Evolutionary conservation across 2,329 filamentous ascomycete genomes (phyloP), one percentile per base, ranked within the genome.

Genomic region (Thelonectria discophora): DNA sequence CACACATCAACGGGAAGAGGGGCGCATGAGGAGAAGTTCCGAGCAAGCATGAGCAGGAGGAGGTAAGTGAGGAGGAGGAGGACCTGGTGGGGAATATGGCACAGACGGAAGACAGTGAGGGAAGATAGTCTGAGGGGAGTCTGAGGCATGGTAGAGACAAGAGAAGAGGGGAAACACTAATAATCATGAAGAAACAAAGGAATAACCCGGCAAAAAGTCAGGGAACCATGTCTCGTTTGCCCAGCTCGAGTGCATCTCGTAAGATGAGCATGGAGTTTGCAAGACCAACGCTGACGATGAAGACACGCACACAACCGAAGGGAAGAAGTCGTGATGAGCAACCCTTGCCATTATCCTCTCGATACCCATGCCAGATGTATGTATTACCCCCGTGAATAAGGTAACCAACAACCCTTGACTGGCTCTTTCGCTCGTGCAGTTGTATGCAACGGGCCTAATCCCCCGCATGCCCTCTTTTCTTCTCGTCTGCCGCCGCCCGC

Each of bases 211-310:
- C n/a, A 17, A 10, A 20, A 17, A 8, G n/a, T 40, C 39, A 42
- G 9, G 17, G 39, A 10, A 42, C 39, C 39, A 20, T 42, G 39
- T 20, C 17, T 42, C 17, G 39, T 17, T 42, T 42, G 39, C 39
- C 39, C 39, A 42, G 39, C 39, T 42, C 17, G 39, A 32, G 45
- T 48, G 34, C 40, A 55, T 46, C 53, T 55, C 42, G 46, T 40
- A 43, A 55, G 43, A 24, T 24, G 43, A 21, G 21, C 21, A 46
- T 42, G 39, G 39, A 42, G n/a, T 40, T 40, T 7, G 2, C 2
- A 13, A 37, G 34, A 24, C 34, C 34, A 37, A 42, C 39, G 39
- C 9, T 17, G 39, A 42, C n/a, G 39, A 17, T 17, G 17, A 2
- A 17, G 17, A 42, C 9, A 42, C 39, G 39, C 17, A 42, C n/a